Evolutionary conservation across 495 filamentous ascomycete species (phyloP).

Genomic region (Bombardia bombarda): DNA sequence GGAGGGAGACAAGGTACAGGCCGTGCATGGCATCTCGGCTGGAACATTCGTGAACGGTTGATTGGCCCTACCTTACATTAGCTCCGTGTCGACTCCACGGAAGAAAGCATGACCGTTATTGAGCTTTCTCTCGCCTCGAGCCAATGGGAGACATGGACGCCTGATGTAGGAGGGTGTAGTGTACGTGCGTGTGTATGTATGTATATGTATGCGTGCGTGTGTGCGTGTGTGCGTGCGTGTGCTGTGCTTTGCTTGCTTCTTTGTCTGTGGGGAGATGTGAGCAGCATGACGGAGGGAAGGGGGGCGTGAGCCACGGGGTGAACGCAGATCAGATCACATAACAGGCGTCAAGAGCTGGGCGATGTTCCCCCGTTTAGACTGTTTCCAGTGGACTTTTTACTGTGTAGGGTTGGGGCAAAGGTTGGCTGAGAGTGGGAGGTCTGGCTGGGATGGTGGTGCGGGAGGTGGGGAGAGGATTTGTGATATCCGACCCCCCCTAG

Average conservation of each 20-base stretch:
- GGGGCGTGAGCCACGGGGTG: conserved; percentile 10
- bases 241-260: conserved; percentile 14
- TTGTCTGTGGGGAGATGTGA: conserved; percentile 9
- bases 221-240: too few relatives aligned
- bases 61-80: conserved; percentile 37
- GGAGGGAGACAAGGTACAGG: conserved; percentile 16
- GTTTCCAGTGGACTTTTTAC: too few relatives aligned
- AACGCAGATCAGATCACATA: conserved; percentile 18
- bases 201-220: too few relatives aligned
- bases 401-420: conserved; percentile 6
- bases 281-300: conserved; percentile 6
- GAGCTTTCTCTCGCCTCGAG: conserved; percentile 23
- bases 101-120: conserved; percentile 42
- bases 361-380: too few relatives aligned
- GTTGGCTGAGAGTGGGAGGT: conserved; percentile 6
- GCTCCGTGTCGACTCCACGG: conserved; percentile 37
- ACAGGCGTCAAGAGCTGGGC: neutral
- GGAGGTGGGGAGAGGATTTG: conserved; percentile 11
- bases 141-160: conserved; percentile 28
- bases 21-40: conserved; percentile 32
- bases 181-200: too few relatives aligned
- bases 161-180: conserved; percentile 27
- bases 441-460: conserved; percentile 9
- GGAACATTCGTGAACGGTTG: conserved; percentile 28
- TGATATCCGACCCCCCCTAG: conserved; percentile 9